Evolutionary conservation across 1,284 basidiomycete genomes (phyloP), one percentile per base, ranked within the genome.

Genomic region (Leccinum subspadiceum): DNA sequence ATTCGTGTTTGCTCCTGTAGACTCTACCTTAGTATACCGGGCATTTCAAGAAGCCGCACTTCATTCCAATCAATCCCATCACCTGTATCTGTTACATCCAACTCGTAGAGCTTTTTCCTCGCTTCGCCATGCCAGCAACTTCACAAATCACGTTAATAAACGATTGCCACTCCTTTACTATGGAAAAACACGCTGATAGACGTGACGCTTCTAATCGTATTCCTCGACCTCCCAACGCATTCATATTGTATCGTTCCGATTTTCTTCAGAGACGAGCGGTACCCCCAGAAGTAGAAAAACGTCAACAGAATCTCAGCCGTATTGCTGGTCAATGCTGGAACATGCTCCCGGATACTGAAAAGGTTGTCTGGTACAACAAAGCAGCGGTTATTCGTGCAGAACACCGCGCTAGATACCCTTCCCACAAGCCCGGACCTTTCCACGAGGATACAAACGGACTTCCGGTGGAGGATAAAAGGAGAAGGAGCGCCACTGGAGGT

Each of bases 221-320:
- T 62, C 85, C 87, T 56, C 83, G 92, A n/a, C 88, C 90, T 1
- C 81, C 88, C 17, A 93, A 94, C 70, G 88, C 91, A 6, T 94
- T 93, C 75, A 89, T 93, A 72, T 78, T 94, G 58, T 94, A 86
- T 73, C 85, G 92, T 53, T 90, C 89, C 13, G 82, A 90, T 65
- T 83, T 89, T 51, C 77, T 92, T 37, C 84, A 83, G 65, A 72
- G 68, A 8, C 62, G 64, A 5, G 50, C 62, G 1, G 75, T 81
- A 24, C 77, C 78, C 2, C 60, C 67, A 17, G 59, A 74, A 26
- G 68, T 79, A 41, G 82, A 83, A 65, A 75, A 70, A 55, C 80
- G 79, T 24, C 82, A 83, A 68, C 83, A 90, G 71, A 83, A 85
- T 54, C 74, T 87, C 61, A 86, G 84, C 66, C 75, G 78, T 56